Evolutionary conservation across 2,329 filamentous ascomycete genomes (phyloP).

Genomic region (Lecanicillium sp.): DNA sequence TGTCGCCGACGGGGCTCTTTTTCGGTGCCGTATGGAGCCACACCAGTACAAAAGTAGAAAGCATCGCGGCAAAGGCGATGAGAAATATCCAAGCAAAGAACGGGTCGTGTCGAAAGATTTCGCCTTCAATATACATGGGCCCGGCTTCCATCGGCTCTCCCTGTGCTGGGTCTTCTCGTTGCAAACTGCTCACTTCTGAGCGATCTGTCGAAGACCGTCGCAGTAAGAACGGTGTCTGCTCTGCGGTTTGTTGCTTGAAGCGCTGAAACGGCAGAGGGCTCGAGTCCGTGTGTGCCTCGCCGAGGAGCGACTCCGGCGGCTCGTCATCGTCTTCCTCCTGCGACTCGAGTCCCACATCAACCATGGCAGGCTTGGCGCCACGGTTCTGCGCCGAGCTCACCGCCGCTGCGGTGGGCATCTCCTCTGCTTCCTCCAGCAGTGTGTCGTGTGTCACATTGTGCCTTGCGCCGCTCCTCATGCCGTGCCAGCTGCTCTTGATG

Average conservation of each 20-base stretch:
- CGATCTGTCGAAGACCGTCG: conserved; percentile 39
- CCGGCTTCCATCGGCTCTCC: conserved; percentile 32
- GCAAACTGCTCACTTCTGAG: conserved; percentile 38
- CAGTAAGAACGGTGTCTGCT: conserved; percentile 34
- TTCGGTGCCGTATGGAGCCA: conserved; percentile 77
- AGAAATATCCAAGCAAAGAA: conserved; percentile 91
- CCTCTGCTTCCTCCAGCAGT: conserved; percentile 37
- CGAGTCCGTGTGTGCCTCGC: conserved; percentile 46
- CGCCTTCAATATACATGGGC: conserved; percentile 53
- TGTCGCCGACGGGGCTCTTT: conserved; percentile 77
- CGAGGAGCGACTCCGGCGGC: conserved; percentile 54
- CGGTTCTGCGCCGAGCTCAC: conserved; percentile 27
- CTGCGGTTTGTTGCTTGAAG: conserved; percentile 38
- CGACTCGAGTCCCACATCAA: conserved; percentile 78
- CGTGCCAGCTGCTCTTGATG: conserved; percentile 61
- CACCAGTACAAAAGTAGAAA: conserved; percentile 84
- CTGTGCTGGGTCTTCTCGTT: conserved; percentile 33
- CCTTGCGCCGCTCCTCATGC: conserved; percentile 38
- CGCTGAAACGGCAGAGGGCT: conserved; percentile 58
- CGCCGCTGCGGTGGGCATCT: conserved; percentile 31
- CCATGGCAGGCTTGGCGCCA: conserved; percentile 56
- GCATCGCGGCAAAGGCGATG: conserved; percentile 74
- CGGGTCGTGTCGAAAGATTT: conserved; percentile 75
- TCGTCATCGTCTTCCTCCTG: conserved; percentile 51
- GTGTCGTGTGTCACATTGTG: conserved; percentile 23